Conservation (phyloP, 441 rosid genomes). For the Eutrema salsugineum region DNA sequence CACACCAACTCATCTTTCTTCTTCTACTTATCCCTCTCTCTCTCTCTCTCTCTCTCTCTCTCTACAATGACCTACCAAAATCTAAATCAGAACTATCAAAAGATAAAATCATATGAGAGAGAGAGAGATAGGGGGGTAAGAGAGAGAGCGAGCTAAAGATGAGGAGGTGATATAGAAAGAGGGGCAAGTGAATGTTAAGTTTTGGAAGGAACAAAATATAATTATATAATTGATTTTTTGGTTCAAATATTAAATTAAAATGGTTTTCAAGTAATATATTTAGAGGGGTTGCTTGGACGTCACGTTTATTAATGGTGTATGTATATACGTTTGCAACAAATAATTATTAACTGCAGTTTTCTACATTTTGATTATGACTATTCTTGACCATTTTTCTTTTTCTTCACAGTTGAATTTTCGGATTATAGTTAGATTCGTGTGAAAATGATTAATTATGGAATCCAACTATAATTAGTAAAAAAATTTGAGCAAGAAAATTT, state of each 20-base stretch:
- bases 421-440: not conserved
- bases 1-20: slow-evolving; percentile 70
- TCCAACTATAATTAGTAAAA: not conserved
- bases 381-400: not conserved
- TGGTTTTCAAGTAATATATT: slow-evolving; percentile 10
- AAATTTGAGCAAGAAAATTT: not conserved
- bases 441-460: not conserved
- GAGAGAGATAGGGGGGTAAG: slow-evolving; percentile 6
- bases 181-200: slow-evolving; percentile 23
- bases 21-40: slow-evolving; percentile 12
- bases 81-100: slow-evolving; percentile 18
- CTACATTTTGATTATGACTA: slow-evolving; percentile 19
- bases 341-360: slow-evolving; percentile 4
- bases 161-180: slow-evolving; percentile 21
- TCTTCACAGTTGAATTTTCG: slow-evolving; percentile 1
- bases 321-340: slow-evolving; percentile 37
- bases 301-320: slow-evolving; percentile 51
- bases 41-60: not conserved
- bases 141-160: slow-evolving; percentile 20
- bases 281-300: slow-evolving; percentile 64
- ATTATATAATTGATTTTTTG: not conserved
- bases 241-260: not conserved
- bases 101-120: slow-evolving; percentile 5
- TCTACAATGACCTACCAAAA: slow-evolving; percentile 4
- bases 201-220: not conserved